These are phyloP conservation scores for Suillus lakei DNA, from an alignment of 768 basidiomycete genomes.

Conservation along the genomic window DNA sequence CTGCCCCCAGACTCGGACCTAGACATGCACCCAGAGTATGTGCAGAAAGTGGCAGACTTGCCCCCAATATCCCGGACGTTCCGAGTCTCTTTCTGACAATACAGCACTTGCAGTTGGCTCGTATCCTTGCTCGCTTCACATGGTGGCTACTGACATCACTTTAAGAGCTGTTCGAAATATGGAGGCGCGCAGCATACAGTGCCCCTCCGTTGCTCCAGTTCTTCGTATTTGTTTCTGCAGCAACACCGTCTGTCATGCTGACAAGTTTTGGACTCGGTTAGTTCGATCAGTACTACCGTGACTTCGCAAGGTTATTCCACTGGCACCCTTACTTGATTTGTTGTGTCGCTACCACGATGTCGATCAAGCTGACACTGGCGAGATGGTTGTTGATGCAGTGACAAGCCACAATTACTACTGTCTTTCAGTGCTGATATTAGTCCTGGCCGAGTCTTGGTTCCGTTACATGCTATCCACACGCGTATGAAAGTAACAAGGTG, in stretches of 20 bases:
- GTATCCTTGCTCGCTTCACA: background rate
- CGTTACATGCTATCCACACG: too few relatives aligned
- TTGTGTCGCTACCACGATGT: background rate
- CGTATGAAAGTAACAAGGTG: too few relatives aligned
- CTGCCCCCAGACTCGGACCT: too few relatives aligned
- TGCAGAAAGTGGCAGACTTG: too few relatives aligned
- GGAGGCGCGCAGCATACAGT: background rate
- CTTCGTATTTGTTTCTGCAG: background rate
- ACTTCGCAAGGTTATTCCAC: background rate
- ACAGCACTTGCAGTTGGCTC: background rate
- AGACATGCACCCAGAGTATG: too few relatives aligned
- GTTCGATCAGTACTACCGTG: background rate
- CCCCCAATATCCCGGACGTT: background rate
- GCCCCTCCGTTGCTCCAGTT: background rate
- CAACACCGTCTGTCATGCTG: background rate
- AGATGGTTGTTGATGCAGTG: background rate
- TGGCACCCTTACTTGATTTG: background rate
- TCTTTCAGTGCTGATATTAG: background rate
- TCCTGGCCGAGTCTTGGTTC: too few relatives aligned
- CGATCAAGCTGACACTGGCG: too few relatives aligned
- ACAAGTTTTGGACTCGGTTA: background rate
- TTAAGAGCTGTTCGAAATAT: background rate
- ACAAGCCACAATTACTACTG: background rate
- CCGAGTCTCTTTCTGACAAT: background rate
- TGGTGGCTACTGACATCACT: background rate